Base-by-base conservation (phyloP, 306 rosid species). In the Rosa rugosa region DNA sequence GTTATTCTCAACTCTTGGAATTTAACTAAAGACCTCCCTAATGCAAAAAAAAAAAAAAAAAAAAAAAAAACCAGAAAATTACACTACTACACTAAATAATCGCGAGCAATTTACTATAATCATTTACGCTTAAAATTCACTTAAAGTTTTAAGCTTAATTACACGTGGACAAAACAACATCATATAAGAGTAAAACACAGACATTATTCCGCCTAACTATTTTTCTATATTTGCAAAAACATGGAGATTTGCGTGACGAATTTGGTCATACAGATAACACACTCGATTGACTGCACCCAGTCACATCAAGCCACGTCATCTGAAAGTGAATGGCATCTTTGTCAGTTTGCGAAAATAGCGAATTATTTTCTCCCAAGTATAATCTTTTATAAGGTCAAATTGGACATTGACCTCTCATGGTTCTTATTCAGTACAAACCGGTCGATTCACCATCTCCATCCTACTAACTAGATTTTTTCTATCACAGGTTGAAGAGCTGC, bases 271-370 rank as follows among this genome's bases (percentile, higher is more conserved):
- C 4, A 13, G 44, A 14, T 31, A 16, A 11, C n/a, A 5, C 44
- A 64, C 2, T 34, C 42, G 68, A 64, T 10, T 64, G 23, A 22
- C 14, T 57, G 41, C 69, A 74, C 22, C 77, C 41, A 74, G 54
- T 74, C 69, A 54, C 65, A 53, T 73, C 66, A 73, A 8, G 54
- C 69, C 78, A 75, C 79, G 70, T 60, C 78, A 8, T 7, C 1
- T 16, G 56, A n/a, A 50, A 16, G 49, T 11, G 50, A 73, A 38
- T 50, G 46, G 46, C 47, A 72, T 72, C 76, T 72, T 72, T 47
- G 76, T 72, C 76, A 50, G 44, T 49, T 34, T 17, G 22, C 16
- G 27, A 38, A 73, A 73, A 53, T 38, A 12, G 18, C 11, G n/a
- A 72, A 36, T 13, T 38, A 25, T 27, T 62, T 25, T 62, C 18